Conservation (phyloP, 106 monocot genomes). For the Narthecium ossifragum region DNA sequence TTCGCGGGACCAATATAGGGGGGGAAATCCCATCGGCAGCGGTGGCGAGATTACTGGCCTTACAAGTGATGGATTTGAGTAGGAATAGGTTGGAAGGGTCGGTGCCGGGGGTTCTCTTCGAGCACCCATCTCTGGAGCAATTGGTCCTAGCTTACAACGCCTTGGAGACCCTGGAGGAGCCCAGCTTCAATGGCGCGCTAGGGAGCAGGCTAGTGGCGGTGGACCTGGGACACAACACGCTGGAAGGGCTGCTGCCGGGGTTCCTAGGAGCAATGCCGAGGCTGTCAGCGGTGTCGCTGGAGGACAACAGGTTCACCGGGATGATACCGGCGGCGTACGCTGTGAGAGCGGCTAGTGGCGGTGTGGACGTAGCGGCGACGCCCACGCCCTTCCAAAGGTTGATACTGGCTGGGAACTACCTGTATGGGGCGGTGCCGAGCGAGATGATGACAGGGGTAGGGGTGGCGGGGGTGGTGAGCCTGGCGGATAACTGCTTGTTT, state of each 20-base stretch:
- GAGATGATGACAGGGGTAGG: constrained; percentile 22
- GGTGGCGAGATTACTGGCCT: constrained; percentile 3
- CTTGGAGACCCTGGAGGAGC: constrained; percentile 17
- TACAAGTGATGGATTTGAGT: constrained; percentile 63
- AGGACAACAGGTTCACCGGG: constrained; percentile 52
- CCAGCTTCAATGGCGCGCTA: constrained; percentile 6
- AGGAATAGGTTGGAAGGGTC: constrained; percentile 41
- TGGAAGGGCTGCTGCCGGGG: constrained; percentile 40
- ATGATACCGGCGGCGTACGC: constrained; percentile 60
- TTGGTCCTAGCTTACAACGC: constrained; percentile 33
- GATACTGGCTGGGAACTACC: constrained; percentile 55
- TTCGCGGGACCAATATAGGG: constrained; percentile 31
- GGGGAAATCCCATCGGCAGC: constrained; percentile 19
- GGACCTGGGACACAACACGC: constrained; percentile 43
- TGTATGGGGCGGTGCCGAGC: constrained; percentile 60
- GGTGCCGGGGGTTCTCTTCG: constrained; percentile 36
- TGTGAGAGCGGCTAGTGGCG: constrained; percentile 21
- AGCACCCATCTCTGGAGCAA: constrained; percentile 61
- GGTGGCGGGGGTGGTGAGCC: constrained; percentile 28
- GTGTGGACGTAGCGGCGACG: background rate
- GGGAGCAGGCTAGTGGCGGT: constrained; percentile 38
- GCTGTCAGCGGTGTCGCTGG: constrained; percentile 47
- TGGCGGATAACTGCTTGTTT: constrained; percentile 62
- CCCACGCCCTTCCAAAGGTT: constrained; percentile 34
- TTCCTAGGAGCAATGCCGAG: constrained; percentile 39